A percentile compares a stretch with the other conserved stretches of the same genome.
These are phyloP conservation scores for Hanseniaspora lindneri DNA, from an alignment of 805 yeast species.

Conservation along the genomic window DNA sequence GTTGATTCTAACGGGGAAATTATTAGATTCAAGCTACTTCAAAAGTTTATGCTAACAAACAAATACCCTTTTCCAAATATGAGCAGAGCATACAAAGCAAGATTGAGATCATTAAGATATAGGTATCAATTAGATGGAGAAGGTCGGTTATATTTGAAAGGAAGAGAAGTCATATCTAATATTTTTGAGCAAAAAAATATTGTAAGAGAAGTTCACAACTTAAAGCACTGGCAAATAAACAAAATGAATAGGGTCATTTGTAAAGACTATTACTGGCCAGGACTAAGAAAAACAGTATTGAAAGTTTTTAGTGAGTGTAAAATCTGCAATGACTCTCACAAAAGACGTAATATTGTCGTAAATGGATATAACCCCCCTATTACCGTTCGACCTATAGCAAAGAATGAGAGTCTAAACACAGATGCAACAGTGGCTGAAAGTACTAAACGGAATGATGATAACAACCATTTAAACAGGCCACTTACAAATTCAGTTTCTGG, in stretches of 20 bases:
- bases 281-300: slow-evolving; percentile 78
- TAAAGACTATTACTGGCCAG: slow-evolving; percentile 79
- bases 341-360: slow-evolving; percentile 29
- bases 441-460: no score
- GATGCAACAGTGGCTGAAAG: no score
- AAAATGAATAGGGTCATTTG: slow-evolving; percentile 68
- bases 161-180: slow-evolving; percentile 72
- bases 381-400: slow-evolving; percentile 5
- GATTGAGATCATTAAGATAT: slow-evolving; percentile 46
- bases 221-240: slow-evolving; percentile 77
- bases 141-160: slow-evolving; percentile 65
- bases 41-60: slow-evolving; percentile 68
- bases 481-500: no score
- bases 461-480: no score
- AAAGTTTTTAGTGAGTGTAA: slow-evolving; percentile 65
- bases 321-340: slow-evolving; percentile 40
- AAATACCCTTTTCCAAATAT: slow-evolving; percentile 66
- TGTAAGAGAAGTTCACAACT: slow-evolving; percentile 55
- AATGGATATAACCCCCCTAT: slow-evolving; percentile 14
- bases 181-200: slow-evolving; percentile 63
- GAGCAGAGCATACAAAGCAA: slow-evolving; percentile 75
- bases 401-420: no score
- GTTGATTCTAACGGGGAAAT: slow-evolving; percentile 20
- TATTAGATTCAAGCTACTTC: slow-evolving; percentile 61
- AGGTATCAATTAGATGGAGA: slow-evolving; percentile 31